phyloP scores from a whole-genome alignment of 1,139 yeast species.

The Trichomonascaceae sp. region DNA sequence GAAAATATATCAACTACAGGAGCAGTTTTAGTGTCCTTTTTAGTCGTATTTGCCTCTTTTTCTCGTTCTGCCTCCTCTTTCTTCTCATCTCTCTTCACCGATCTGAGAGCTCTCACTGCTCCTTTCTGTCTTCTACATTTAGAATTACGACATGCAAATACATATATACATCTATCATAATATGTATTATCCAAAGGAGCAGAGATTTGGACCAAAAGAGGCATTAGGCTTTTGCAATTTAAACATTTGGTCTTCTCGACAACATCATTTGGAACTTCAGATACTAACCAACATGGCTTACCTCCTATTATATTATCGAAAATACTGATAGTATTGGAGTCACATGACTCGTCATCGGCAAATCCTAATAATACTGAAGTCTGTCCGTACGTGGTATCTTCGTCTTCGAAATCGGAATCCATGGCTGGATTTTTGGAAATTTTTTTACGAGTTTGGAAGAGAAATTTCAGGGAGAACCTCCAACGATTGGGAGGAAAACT shows the following conservation, averaged over 20 bases:
- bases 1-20: slow-evolving; percentile 29
- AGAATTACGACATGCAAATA: slow-evolving; percentile 65
- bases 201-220: slow-evolving; percentile 68
- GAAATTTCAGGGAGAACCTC: too few relatives aligned
- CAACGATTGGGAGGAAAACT: too few relatives aligned
- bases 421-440: not conserved
- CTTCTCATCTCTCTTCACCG: slow-evolving; percentile 54
- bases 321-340: slow-evolving; percentile 11
- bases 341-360: slow-evolving; percentile 29
- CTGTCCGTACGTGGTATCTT: slow-evolving; percentile 16
- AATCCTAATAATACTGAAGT: slow-evolving; percentile 61
- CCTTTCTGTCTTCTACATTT: slow-evolving; percentile 65
- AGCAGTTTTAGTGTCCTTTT: slow-evolving; percentile 19
- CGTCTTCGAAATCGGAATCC: slow-evolving; percentile 18
- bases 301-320: slow-evolving; percentile 78
- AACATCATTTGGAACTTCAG: not conserved
- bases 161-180: slow-evolving; percentile 76
- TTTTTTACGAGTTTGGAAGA: not conserved
- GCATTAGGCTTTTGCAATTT: slow-evolving; percentile 56
- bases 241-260: slow-evolving; percentile 48
- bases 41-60: slow-evolving; percentile 36
- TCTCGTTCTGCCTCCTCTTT: slow-evolving; percentile 37
- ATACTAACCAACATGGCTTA: slow-evolving; percentile 50
- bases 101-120: slow-evolving; percentile 66
- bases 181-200: slow-evolving; percentile 62